These are phyloP conservation scores for Cyphellophora europaea DNA, from an alignment of 2,329 filamentous ascomycete species.

Conservation along the genomic window DNA sequence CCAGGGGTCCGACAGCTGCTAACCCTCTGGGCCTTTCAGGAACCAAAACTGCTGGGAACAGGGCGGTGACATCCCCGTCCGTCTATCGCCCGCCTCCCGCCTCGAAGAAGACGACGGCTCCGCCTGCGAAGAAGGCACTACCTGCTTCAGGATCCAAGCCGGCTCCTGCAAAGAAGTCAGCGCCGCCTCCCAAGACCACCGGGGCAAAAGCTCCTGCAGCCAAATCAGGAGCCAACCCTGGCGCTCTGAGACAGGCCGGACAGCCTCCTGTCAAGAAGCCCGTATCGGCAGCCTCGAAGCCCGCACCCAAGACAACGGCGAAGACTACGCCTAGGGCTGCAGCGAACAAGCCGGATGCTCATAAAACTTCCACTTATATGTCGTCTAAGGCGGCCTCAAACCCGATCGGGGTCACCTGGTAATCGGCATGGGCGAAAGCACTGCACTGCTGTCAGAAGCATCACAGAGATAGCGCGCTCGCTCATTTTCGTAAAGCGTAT, in stretches of 20 bases:
- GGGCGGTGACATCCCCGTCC: constrained; percentile 12
- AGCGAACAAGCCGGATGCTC: constrained; percentile 10
- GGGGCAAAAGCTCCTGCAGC: background rate
- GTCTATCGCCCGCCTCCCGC: constrained; percentile 15
- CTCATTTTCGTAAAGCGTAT: too few relatives aligned
- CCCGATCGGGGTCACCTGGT: background rate
- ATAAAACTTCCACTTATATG: too few relatives aligned
- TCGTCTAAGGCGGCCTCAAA: constrained; percentile 3
- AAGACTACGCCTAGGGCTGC: constrained; percentile 2
- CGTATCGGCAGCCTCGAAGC: constrained; percentile 8
- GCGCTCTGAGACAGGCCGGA: constrained; percentile 1
- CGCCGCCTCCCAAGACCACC: constrained; percentile 1
- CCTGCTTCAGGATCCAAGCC: constrained; percentile 11
- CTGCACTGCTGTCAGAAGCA: background rate
- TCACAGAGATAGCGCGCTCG: too few relatives aligned
- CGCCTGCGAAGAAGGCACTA: constrained; percentile 11
- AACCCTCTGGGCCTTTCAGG: constrained; percentile 21
- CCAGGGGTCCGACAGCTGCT: constrained; percentile 15
- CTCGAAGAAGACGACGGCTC: constrained; percentile 12
- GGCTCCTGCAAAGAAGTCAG: constrained; percentile 2
- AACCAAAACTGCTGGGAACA: constrained; percentile 13
- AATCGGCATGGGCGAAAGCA: background rate
- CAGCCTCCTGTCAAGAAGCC: constrained; percentile 6
- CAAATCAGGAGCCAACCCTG: background rate
- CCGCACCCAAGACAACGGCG: constrained; percentile 10